Evolutionary conservation across 169 alveolate species (phyloP), one percentile per base, ranked within the genome.

Genomic region (Plasmodium gallinaceum): DNA sequence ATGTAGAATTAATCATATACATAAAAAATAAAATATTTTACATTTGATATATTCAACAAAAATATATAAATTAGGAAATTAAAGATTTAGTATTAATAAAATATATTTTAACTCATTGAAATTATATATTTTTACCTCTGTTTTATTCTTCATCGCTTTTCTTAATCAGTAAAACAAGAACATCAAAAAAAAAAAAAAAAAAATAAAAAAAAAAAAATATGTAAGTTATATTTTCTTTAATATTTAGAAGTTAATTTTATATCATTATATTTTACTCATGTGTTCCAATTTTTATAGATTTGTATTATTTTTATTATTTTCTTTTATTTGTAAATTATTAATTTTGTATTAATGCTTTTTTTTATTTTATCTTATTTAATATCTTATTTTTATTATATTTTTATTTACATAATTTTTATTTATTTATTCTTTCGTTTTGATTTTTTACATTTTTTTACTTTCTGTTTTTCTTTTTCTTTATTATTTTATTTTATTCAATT

Each of bases 91-190:
- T 1, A 4, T 32, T 2, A 32, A 4, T 32, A 4, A 32, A 32
- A 32, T 32, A 32, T 32, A 32, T 2, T 32, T 32, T 32, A 1
- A 32, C 39, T 2, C 4, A 32, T 32, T 32, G 4, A 32, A 32
- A 32, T 32, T 32, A 32, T 32, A 32, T 4, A 32, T 12, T 10
- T 43, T 78, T 78, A 78, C 89, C 89, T 78, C 89, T 66, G 26
- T 18, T 62, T 66, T 65, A 43, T 58, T 52, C 75, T 48, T 78
- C 64, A 58, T 78, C n/a, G n/a, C n/a, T n/a, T 43, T 48, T 72
- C 89, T 65, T 58, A 32, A 20, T 62, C 46, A 48, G 12, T 64
- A 24, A 74, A 64, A 42, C 51, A 74, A 58, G 24, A 74, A 74
- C 88, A 74, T 61, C 32, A 78, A 78, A 39, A 39, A 43, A 42